Conservation (phyloP, 805 yeast species). For the Candida boleticola region DNA sequence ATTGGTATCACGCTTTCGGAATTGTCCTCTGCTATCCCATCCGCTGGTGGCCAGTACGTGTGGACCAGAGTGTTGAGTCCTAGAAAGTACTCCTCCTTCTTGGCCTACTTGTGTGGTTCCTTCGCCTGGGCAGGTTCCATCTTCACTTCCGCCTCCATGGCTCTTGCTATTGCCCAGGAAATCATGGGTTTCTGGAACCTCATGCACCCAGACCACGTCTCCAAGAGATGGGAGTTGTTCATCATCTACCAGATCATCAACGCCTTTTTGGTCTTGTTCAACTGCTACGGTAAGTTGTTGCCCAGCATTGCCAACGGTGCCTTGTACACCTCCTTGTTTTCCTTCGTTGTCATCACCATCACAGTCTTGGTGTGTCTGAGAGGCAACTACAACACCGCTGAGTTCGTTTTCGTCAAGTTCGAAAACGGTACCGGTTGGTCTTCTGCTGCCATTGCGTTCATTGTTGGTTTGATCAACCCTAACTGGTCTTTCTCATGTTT, state of each 20-base stretch:
- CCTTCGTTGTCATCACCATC: conserved; percentile 33
- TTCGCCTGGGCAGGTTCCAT: conserved; percentile 44
- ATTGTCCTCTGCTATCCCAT: conserved; percentile 38
- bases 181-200: conserved; percentile 38
- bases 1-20: conserved; percentile 40
- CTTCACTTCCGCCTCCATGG: conserved; percentile 41
- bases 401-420: conserved; percentile 21
- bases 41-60: conserved; percentile 44
- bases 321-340: conserved; percentile 33
- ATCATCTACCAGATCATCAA: conserved; percentile 36
- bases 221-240: conserved; percentile 36
- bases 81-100: conserved; percentile 32
- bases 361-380: conserved; percentile 39
- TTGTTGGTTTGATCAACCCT: conserved; percentile 38
- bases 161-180: conserved; percentile 31
- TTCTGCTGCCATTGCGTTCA: conserved; percentile 34
- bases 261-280: conserved; percentile 28
- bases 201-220: conserved; percentile 31
- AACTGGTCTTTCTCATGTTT: conserved; percentile 40
- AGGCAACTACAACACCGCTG: conserved; percentile 29
- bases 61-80: conserved; percentile 43
- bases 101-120: conserved; percentile 39
- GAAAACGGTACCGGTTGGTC: conserved; percentile 25
- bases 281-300: conserved; percentile 35
- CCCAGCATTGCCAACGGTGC: conserved; percentile 35